Evolutionary conservation across 73 alveolate species (phyloP), one percentile per base, ranked within the genome.

Genomic region (Breviolum minutum): DNA sequence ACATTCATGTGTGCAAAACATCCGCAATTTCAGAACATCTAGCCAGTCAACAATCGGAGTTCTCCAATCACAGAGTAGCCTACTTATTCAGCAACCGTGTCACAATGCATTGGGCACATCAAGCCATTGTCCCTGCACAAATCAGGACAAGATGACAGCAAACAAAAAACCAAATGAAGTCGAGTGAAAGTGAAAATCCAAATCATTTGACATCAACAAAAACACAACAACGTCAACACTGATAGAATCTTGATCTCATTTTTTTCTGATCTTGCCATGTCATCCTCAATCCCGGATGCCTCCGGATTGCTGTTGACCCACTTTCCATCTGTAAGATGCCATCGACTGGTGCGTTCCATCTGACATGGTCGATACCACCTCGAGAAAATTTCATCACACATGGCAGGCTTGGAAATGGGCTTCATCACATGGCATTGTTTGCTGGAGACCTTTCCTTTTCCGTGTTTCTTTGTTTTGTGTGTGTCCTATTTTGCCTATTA

Each of bases 331-430:
- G 81, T 68, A n/a, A 93, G 89, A 60, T 77, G 89, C 98, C 98
- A 93, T 26, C 98, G 81, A 63, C 98, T 93, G 92, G 98, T 93
- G 32, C 98, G 83, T 84, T 93, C 98, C 98, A 93, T 93, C 98
- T 93, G 98, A 69, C 98, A 93, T 29, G 98, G 98, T 77, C 98
- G 64, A 83, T 93, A 93, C 98, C 98, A 93, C 96, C 96, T 90
- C 48, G 74, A 77, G 30, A 7, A 40, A 40, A n/a, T n/a, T n/a
- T n/a, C n/a, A n/a, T n/a, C n/a, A n/a, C n/a, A n/a, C n/a, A n/a
- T n/a, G n/a, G n/a, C n/a, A n/a, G n/a, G n/a, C 54, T 40, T 40
- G 54, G 54, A 40, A 40, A 40, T 40, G 54, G 54, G 54, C 54
- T 40, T 40, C 54, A 40, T 3, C 0, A 40, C 3, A 2, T 40